Percentiles rank a stretch among this genome's conserved stretches.
These are phyloP conservation scores for Beauveria asiatica DNA, from an alignment of 2,329 filamentous ascomycete genomes.

Conservation along the genomic window DNA sequence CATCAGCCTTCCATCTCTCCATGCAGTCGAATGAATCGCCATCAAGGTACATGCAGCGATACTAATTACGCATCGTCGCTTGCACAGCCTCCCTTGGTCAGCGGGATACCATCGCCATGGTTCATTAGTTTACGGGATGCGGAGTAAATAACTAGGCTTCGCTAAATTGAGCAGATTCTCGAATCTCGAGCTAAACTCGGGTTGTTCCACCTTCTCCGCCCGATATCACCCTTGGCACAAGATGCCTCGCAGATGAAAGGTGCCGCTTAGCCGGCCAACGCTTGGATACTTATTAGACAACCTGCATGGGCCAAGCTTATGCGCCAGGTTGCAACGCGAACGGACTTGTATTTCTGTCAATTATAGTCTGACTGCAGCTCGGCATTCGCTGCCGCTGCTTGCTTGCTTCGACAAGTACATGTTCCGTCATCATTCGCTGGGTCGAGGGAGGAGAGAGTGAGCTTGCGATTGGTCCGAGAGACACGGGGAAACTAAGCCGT, in stretches of 20 bases:
- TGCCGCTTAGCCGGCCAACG: not conserved
- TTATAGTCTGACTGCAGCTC: not conserved
- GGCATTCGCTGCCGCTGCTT: not conserved
- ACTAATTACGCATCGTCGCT: not conserved
- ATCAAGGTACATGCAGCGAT: not conserved
- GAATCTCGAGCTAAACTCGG: not conserved
- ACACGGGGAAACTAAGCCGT: too few relatives aligned
- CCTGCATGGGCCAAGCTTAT: not conserved
- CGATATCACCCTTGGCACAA: not conserved
- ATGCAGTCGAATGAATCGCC: not conserved
- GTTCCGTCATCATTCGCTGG: too few relatives aligned
- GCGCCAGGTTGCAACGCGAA: not conserved
- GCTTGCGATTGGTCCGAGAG: too few relatives aligned
- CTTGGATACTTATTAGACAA: not conserved
- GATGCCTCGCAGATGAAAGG: not conserved
- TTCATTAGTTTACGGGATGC: too few relatives aligned
- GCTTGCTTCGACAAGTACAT: not conserved
- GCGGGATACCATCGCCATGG: too few relatives aligned
- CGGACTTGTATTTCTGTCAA: not conserved
- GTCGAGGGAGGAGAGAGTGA: too few relatives aligned
- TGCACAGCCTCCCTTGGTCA: not conserved
- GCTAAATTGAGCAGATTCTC: not conserved
- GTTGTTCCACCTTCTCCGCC: not conserved
- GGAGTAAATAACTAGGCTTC: not conserved
- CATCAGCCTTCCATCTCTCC: not conserved